Conservation (phyloP, 129 eudicot species). For the Silybum marianum region DNA sequence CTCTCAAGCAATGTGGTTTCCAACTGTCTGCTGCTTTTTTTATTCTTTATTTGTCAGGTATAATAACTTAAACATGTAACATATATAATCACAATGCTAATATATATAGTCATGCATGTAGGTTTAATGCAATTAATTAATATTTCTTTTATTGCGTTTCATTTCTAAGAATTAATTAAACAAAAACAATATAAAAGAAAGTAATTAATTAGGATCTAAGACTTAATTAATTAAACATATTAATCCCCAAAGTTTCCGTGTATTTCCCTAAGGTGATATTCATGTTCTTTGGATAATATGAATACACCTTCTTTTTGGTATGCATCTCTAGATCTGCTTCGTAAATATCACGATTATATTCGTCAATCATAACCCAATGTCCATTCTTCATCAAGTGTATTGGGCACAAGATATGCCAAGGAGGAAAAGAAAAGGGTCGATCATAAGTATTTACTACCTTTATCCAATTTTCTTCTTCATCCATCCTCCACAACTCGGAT, state of each 20-base stretch:
- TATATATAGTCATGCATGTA: no score
- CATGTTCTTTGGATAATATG: not conserved
- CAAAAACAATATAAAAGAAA: no score
- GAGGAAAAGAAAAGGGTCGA: not conserved
- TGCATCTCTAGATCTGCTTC: not conserved
- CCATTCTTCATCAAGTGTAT: not conserved
- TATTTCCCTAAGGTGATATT: not conserved
- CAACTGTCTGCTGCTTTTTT: no score
- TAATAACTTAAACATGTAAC: no score
- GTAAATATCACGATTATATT: no score
- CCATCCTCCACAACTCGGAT: not conserved
- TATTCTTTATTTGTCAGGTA: no score
- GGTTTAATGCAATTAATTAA: no score
- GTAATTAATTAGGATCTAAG: not conserved
- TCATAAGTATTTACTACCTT: not conserved
- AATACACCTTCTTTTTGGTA: not conserved
- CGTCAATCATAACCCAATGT: not conserved
- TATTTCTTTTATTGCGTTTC: no score
- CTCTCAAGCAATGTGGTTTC: no score
- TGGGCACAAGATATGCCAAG: not conserved
- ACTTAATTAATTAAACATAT: no score
- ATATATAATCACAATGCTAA: no score
- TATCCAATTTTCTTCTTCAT: not conserved
- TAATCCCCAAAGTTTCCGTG: not conserved
- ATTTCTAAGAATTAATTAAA: no score